phyloP scores from a whole-genome alignment of 1,284 basidiomycete genomes.

The Phellinidium pouzarii region DNA sequence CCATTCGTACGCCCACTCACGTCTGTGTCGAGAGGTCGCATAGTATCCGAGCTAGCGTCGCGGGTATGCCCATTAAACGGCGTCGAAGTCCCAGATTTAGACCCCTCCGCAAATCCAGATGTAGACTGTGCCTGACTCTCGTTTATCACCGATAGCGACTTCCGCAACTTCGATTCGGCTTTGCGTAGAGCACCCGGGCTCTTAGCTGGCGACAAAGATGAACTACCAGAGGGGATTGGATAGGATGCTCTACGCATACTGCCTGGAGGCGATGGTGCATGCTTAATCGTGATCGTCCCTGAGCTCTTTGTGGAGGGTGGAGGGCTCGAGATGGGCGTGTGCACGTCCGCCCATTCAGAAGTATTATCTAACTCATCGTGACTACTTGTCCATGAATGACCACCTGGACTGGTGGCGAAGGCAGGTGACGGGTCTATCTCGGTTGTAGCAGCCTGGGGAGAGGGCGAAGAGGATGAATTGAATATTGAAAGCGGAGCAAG shows the following conservation, averaged over 20 bases:
- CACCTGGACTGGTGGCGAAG: slow-evolving; percentile 27
- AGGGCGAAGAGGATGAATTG: slow-evolving; percentile 41
- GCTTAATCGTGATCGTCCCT: slow-evolving; percentile 6
- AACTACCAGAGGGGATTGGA: slow-evolving; percentile 6
- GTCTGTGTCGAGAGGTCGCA: slow-evolving; percentile 3
- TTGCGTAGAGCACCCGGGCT: slow-evolving; percentile 35
- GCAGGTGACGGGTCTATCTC: slow-evolving; percentile 14
- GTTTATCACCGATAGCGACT: slow-evolving; percentile 49
- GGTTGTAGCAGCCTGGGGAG: slow-evolving; percentile 22
- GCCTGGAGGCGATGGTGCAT: slow-evolving; percentile 12
- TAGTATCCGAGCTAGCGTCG: slow-evolving; percentile 9
- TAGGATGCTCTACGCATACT: slow-evolving; percentile 7
- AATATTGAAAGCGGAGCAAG: slow-evolving; percentile 71
- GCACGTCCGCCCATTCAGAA: slow-evolving; percentile 15
- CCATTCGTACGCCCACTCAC: background rate
- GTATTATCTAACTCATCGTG: slow-evolving; percentile 1
- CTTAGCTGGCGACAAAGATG: slow-evolving; percentile 1
- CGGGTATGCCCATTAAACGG: background rate
- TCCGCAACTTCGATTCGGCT: slow-evolving; percentile 62
- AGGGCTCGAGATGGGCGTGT: slow-evolving; percentile 14
- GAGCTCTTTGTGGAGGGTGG: slow-evolving; percentile 13
- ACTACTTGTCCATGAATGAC: slow-evolving; percentile 22
- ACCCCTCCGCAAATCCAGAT: background rate
- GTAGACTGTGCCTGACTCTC: slow-evolving; percentile 1
- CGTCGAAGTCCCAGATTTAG: background rate